Base-by-base conservation (phyloP, 2,329 filamentous ascomycete species). In the Colletotrichum scovillei region DNA sequence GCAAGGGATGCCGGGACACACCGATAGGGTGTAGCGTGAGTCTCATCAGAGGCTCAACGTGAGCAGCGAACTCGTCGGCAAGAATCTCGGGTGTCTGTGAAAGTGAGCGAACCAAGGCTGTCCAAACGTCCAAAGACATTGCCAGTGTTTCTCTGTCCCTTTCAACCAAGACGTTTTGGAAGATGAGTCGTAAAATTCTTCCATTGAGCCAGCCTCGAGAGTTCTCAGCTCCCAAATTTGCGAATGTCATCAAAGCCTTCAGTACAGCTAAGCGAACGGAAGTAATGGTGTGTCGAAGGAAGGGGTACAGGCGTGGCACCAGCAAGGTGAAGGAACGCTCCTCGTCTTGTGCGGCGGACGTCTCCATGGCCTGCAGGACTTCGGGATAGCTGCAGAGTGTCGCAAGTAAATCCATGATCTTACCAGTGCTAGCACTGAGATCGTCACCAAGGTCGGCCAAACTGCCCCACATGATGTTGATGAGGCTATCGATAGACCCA, bases 381-480 rank as follows among this genome's bases (percentile, higher is more conserved):
- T 98, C 91, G 0, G 94, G 94, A 85, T 98, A 99, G 75, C 95
- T 93, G 85, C 97, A 99, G 2, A 99, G 90, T 73, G 97, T 98
- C 16, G 97, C 97, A 22, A 99, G 88, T 53, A 99, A 89, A 81
- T 99, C 97, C 97, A 99, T 99, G 67, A 99, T 97, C 69, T 95
- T 97, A 60, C 97, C 97, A 11, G 97, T 99, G 81, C 97, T 98
- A 4, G 97, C 97, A 81, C 95, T 98, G 22, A 99, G 88, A 80
- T 99, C 97, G 80, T 99, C 97, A 76, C 96, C 95, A n/a, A 99
- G 87, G 80, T 97, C 97, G 4, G 96, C 97, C 28, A 99, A 87
- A 84, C 97, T 98, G 79, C 97, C 94, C 97, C 97, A 99, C 32
- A 99, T 95, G 72, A 98, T 97, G 79, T 94, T 93, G 82, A 98